Evolutionary conservation across 2,329 filamentous ascomycete species (phyloP), one percentile per base, ranked within the genome.

Genomic region (Raffaelea arxii): DNA sequence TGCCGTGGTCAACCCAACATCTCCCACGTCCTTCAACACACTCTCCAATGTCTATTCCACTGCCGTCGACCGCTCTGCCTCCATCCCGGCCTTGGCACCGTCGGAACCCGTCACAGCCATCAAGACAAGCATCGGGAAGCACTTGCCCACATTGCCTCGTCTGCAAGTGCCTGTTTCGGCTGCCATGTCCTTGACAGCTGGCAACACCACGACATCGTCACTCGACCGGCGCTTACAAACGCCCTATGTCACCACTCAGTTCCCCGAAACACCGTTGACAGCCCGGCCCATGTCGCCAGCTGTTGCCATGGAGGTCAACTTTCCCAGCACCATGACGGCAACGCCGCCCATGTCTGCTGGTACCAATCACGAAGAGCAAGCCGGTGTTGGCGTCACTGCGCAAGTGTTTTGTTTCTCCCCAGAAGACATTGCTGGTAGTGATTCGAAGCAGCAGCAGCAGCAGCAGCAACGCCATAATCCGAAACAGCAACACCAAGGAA

Each of bases 1-100:
- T 21, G 66, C 69, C 46, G 65, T 68, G 44, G 62, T 75, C 35
- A 72, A 81, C 54, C 72, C 75, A 25, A 73, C 68, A 48, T 80
- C 78, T 25, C 76, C 77, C 4, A 82, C 79, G 2, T 67, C 77
- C 21, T 80, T 81, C 64, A 82, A 82, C 62, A 82, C 79, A 2
- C 69, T 82, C 35, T 80, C 78, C 46, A 82, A 82, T 61, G 74
- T 78, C 50, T 82, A 82, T 56, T 72, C 75, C 23, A 76, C 74
- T 3, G 75, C 78, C 50, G 79, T 82, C 45, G 77, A 79, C 60
- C 72, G 76, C 50, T 72, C 75, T 19, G 71, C 75, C 2, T 71
- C 74, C 24, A 72, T 75, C 1, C 71, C 75, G 3, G 55, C 65
- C 30, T 67, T 36, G 6, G 32, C 16, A 12, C 32, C 68, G 37